A percentile compares a stretch with the other conserved stretches of the same genome.
Conservation (phyloP, 108 stramenopile species). For the Fragilaria crotonensis region DNA sequence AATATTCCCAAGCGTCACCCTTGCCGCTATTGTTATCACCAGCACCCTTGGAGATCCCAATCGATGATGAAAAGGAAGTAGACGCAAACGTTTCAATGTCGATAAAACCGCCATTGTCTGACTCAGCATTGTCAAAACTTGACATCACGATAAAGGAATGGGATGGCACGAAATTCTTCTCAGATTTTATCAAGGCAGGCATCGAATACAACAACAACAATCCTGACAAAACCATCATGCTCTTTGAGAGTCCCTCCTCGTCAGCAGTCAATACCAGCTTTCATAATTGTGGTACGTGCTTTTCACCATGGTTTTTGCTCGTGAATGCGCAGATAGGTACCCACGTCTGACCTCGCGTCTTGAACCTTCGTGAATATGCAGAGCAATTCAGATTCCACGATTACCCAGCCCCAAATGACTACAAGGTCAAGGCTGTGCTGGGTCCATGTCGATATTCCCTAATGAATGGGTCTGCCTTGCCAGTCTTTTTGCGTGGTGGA, state of each 20-base stretch:
- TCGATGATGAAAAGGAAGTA: conserved; percentile 6
- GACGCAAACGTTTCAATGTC: neutral
- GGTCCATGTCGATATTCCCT: conserved; percentile 20
- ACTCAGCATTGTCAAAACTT: neutral
- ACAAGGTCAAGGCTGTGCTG: conserved; percentile 7
- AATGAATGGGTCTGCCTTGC: conserved; percentile 18
- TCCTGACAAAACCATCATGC: conserved; percentile 15
- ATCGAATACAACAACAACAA: conserved; percentile 10
- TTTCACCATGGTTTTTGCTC: neutral
- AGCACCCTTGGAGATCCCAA: too few relatives aligned
- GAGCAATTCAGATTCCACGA: conserved; percentile 23
- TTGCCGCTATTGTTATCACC: too few relatives aligned
- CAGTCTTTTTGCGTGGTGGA: conserved; percentile 16
- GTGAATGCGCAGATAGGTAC: conserved; percentile 1
- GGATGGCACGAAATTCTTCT: conserved; percentile 12
- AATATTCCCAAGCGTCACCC: too few relatives aligned
- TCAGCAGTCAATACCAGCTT: neutral
- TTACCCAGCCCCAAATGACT: conserved; percentile 20
- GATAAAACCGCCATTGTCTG: neutral
- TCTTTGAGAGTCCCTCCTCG: conserved; percentile 29
- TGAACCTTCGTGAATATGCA: too few relatives aligned
- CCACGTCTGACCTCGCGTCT: conserved; percentile 11
- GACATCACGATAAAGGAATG: conserved; percentile 11
- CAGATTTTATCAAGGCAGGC: conserved; percentile 26
- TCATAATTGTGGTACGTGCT: neutral